Base-by-base conservation (phyloP, 352 stramenopile genomes). In the Elongisporangium undulatum region DNA sequence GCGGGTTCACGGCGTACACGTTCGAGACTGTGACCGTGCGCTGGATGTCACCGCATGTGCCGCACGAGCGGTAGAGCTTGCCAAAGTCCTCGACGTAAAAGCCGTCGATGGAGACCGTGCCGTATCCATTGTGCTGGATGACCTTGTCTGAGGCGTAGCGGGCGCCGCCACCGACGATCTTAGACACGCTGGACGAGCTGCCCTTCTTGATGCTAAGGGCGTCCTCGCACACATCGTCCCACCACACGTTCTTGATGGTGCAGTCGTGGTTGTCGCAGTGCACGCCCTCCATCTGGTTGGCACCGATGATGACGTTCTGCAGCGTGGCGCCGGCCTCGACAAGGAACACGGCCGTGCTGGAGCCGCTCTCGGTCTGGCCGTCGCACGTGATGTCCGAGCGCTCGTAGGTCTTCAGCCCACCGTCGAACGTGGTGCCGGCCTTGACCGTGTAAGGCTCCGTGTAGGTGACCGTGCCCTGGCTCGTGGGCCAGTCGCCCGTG, bases 301-400 rank as follows among this genome's bases (percentile, higher is more conserved):
- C 60, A 39, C 77, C 77, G 29, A 87, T 82, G 65, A 87, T 87
- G n/a, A 62, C 77, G 55, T 87, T 84, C 58, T 76, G 75, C 19
- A 86, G 69, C 9, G 71, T 85, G 1, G 65, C 75, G n/a, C 65
- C 67, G 0, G 74, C 19, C 48, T 83, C 64, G n/a, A 87, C 26
- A 19, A 69, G n/a, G 58, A 87, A 87, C 13, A 81, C 64, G 3
- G 66, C 66, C 2, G 62, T 74, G 16, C 53, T 62, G 8, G 55
- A 56, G 4, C 55, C 56, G 21, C 67, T 69, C 29, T 78, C 70
- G 16, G 56, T 55, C 13, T 79, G 66, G 2, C 66, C 72, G 6
- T 71, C 50, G 29, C 75, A 85, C 53, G 53, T 67, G 54, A 79
- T 71, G 51, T 82, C 60, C 17, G 70, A 79, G 23, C 67, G 75